Base-by-base conservation (phyloP, 495 filamentous ascomycete genomes). In the Penicillium robsamsonii region DNA sequence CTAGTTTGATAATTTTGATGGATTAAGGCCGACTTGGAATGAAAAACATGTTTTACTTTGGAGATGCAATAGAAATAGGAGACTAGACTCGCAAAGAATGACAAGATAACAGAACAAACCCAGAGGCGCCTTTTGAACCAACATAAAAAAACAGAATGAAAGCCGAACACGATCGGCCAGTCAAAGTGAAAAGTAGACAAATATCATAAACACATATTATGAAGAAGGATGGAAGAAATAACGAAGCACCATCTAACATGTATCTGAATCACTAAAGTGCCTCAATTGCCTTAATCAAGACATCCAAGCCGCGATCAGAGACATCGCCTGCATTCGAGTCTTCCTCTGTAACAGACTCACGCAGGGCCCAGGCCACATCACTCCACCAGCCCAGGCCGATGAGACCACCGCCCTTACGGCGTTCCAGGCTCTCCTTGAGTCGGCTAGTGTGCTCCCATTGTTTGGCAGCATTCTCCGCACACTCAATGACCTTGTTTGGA, bases 401-500 rank as follows among this genome's bases (percentile, higher is more conserved):
- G 70, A 90, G 91, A 20, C 84, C 84, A 20, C 84, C 88, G 47
- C 81, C 81, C 65, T 85, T 87, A 27, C 85, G 87, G 61, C 84
- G 83, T 62, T 97, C 92, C 44, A 96, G 71, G 59, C 88, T 93
- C 76, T 96, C 92, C 70, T 88, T 91, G 47, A 97, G 75, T 17
- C 89, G 78, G 53, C 87, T 90, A 5, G 95, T 97, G 72, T 97
- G 91, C 75, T 98, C 94, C 90, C 95, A 98, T 63, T 89, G 87
- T 64, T 81, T 86, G 13, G 95, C 95, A n/a, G 95, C 95, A 20
- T 81, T 79, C 69, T 97, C 95, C 3, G 95, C 94, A 15, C 86
- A 71, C 66, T 92, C 86, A 43, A 99, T 88, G 30, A 99, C 87
- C 63, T 84, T 86, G 41, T 72, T 76, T 0, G 92, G 80, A 44